phyloP scores from a whole-genome alignment of 495 filamentous ascomycete genomes.

The Ascobolus immersus region DNA sequence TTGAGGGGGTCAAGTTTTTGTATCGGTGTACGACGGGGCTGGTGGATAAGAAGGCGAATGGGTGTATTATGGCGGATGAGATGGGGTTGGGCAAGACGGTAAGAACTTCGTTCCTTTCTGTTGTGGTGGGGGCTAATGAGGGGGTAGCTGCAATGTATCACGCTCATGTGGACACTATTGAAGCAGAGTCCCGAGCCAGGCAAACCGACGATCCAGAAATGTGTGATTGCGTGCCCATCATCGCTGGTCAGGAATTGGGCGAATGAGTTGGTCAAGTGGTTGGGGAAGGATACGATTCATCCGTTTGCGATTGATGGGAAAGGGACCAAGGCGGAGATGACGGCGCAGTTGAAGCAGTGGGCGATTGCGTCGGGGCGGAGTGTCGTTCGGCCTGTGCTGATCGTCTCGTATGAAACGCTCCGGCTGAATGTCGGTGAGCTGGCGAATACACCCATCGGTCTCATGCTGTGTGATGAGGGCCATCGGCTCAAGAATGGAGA shows the following conservation, averaged over 20 bases:
- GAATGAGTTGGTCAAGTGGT: slow-evolving; percentile 86
- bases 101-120: slow-evolving; percentile 8
- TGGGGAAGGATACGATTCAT: slow-evolving; percentile 68
- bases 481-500: slow-evolving; percentile 98
- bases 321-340: slow-evolving; percentile 79
- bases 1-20: slow-evolving; percentile 96
- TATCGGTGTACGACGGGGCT: slow-evolving; percentile 81
- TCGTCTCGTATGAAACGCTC: slow-evolving; percentile 93
- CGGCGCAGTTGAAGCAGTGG: slow-evolving; percentile 77
- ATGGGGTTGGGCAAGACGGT: slow-evolving; percentile 96
- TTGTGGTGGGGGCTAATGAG: neutral
- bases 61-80: slow-evolving; percentile 98
- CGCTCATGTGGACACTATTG: slow-evolving; percentile 81
- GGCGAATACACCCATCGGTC: slow-evolving; percentile 59
- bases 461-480: slow-evolving; percentile 94
- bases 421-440: slow-evolving; percentile 76
- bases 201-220: slow-evolving; percentile 84
- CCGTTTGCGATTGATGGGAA: slow-evolving; percentile 97
- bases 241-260: slow-evolving; percentile 96
- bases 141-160: slow-evolving; percentile 39
- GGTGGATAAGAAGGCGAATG: slow-evolving; percentile 80
- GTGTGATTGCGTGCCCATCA: slow-evolving; percentile 93
- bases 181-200: slow-evolving; percentile 90
- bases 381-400: slow-evolving; percentile 91
- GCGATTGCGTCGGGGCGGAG: slow-evolving; percentile 65